Conservation (phyloP, 306 rosid genomes). For the Citrullus mucosospermus region DNA sequence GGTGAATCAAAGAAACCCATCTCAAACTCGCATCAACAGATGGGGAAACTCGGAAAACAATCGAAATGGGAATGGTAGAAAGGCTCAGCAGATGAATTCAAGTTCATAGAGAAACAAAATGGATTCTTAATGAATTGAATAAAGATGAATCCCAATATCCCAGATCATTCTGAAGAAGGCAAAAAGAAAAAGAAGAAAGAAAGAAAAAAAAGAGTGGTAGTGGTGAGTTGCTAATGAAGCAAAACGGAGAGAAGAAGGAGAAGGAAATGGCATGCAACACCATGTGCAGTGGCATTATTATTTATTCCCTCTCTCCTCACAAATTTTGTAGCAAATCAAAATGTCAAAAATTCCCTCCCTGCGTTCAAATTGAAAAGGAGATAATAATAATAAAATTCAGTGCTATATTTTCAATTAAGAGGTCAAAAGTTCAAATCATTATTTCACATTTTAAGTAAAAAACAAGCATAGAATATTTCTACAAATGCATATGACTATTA, state of each 20-base stretch:
- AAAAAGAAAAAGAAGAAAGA: background rate
- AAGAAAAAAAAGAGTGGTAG: background rate
- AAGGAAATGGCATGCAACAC: background rate
- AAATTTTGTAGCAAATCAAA: background rate
- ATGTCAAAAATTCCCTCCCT: background rate
- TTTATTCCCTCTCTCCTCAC: background rate
- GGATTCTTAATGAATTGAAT: background rate
- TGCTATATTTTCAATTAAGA: too few species aligned
- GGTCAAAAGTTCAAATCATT: too few species aligned
- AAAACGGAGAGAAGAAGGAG: background rate
- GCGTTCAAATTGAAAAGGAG: background rate
- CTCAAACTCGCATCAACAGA: background rate
- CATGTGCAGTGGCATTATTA: background rate
- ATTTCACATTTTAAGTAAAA: too few species aligned
- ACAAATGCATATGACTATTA: too few species aligned
- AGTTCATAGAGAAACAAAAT: background rate
- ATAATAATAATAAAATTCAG: too few species aligned
- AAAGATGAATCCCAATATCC: background rate
- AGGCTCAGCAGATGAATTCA: background rate
- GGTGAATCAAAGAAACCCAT: constrained; percentile 5
- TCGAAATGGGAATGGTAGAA: background rate
- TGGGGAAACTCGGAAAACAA: background rate
- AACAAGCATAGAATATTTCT: too few species aligned
- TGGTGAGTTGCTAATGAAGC: background rate
- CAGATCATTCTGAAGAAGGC: background rate